These are phyloP conservation scores for Colletotrichum acutatum DNA, from an alignment of 2,329 filamentous ascomycete species.

Conservation along the genomic window DNA sequence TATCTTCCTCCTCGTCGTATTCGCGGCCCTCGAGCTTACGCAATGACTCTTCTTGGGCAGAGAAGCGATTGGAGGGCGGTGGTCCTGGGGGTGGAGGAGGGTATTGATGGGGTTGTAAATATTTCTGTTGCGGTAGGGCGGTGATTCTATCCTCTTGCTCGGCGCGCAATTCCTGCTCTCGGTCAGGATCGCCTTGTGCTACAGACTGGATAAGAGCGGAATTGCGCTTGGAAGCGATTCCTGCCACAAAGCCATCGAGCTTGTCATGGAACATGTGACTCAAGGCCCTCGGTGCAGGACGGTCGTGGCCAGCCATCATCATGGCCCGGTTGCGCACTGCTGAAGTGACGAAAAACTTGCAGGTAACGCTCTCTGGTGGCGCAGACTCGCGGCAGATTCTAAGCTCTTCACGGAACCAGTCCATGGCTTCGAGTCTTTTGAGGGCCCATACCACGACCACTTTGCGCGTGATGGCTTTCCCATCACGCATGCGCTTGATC, in stretches of 20 bases:
- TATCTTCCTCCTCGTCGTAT: slow-evolving; percentile 54
- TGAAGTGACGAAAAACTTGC: slow-evolving; percentile 93
- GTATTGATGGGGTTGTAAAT: slow-evolving; percentile 65
- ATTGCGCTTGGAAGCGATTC: slow-evolving; percentile 87
- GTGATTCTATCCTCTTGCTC: slow-evolving; percentile 89
- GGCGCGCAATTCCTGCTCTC: slow-evolving; percentile 80
- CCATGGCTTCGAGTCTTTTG: slow-evolving; percentile 91
- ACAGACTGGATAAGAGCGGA: slow-evolving; percentile 86
- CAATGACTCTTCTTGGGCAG: slow-evolving; percentile 58
- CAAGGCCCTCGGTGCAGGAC: slow-evolving; percentile 70
- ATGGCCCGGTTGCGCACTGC: slow-evolving; percentile 65
- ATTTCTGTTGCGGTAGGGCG: slow-evolving; percentile 77
- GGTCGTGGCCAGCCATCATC: slow-evolving; percentile 43
- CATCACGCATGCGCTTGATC: slow-evolving; percentile 96
- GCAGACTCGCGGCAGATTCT: slow-evolving; percentile 91
- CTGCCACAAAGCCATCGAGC: slow-evolving; percentile 87
- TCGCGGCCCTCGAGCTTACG: slow-evolving; percentile 60
- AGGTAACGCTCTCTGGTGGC: slow-evolving; percentile 87
- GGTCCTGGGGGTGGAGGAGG: slow-evolving; percentile 44
- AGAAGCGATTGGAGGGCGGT: slow-evolving; percentile 44
- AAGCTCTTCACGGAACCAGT: slow-evolving; percentile 97
- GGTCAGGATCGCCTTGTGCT: slow-evolving; percentile 81
- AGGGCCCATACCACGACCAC: slow-evolving; percentile 95
- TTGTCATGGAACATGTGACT: slow-evolving; percentile 85
- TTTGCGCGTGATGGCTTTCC: slow-evolving; percentile 90